These are phyloP conservation scores for Poterioochromonas sp. DNA, from an alignment of 352 stramenopile species.

Conservation along the genomic window DNA sequence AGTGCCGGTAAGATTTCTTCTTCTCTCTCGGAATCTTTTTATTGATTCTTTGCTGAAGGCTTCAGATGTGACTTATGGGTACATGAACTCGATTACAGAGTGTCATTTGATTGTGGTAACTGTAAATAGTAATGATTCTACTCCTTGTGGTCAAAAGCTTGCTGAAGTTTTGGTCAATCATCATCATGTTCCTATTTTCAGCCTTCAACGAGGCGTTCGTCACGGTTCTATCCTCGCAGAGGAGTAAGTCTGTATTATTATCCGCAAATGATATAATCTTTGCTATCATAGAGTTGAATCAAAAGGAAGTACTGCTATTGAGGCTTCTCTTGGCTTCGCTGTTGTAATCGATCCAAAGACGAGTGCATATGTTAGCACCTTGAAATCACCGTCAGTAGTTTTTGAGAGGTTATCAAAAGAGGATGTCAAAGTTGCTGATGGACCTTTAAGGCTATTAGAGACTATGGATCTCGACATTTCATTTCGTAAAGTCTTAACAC, in stretches of 20 bases:
- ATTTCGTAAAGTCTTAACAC: conserved; percentile 7
- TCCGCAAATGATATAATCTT: neutral
- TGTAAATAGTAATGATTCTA: neutral
- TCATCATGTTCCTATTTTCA: neutral
- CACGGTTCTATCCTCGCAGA: neutral
- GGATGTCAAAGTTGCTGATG: conserved; percentile 1
- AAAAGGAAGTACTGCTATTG: neutral
- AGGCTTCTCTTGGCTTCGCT: neutral
- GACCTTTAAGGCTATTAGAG: conserved; percentile 1
- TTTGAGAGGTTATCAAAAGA: conserved; percentile 24
- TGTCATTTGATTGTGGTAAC: neutral
- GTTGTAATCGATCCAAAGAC: neutral
- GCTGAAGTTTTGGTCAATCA: neutral
- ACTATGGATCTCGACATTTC: neutral
- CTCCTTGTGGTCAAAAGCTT: neutral
- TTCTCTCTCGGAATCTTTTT: neutral
- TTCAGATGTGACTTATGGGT: conserved; percentile 1
- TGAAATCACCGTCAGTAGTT: neutral
- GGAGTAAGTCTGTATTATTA: conserved; percentile 2
- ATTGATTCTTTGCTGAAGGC: neutral
- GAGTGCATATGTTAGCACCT: neutral
- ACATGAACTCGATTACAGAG: neutral
- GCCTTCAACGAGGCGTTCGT: neutral
- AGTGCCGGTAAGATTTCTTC: neutral
- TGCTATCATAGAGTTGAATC: neutral